Evolutionary conservation across 176 grass and related monocot genomes (phyloP), one percentile per base, ranked within the genome.

Genomic region (Avena atlantica): DNA sequence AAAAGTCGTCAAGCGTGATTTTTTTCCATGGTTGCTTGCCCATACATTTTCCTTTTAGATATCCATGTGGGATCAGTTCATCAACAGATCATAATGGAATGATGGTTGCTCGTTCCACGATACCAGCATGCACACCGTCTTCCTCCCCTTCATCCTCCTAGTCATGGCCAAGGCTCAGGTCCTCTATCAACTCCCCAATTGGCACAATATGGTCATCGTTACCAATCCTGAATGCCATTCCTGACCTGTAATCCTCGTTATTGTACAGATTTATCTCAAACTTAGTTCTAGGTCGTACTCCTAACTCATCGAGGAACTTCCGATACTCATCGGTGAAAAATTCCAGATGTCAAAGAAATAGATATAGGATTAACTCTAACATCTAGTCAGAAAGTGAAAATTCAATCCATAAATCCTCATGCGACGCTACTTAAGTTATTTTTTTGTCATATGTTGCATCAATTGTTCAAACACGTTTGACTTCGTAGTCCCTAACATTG

Each of bases 241-340:
- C 93, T 12, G 93, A 95, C 67, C 59, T 86, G 48, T 93, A 95
- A 40, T 94, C 90, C 23, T 95, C 84, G 70, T 95, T 77, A 73
- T 84, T 89, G 70, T 93, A 95, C 74, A 98, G 65, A 14, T 85
- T 73, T 23, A 98, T 72, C 15, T 40, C 44, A 76, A 95, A 89
- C 76, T 84, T 13, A 89, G 6, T 2, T 75, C 93, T 40, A 78
- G 42, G 11, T 98, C 68, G 20, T 55, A 16, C 37, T 40, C 37
- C 81, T 95, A 98, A 70, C n/a, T 98, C 95, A 76, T 80, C 66
- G 8, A 95, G 45, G 65, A 93, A 98, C 19, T 87, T 78, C 45
- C 76, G 60, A 36, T 95, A 92, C 88, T 98, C 88, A 4, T 82
- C 56, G 1, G 61, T 64, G 11, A 64, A 25, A 27, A 27, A 5